Base-by-base conservation (phyloP, 208 protist species). In the Polymyxa betae region DNA sequence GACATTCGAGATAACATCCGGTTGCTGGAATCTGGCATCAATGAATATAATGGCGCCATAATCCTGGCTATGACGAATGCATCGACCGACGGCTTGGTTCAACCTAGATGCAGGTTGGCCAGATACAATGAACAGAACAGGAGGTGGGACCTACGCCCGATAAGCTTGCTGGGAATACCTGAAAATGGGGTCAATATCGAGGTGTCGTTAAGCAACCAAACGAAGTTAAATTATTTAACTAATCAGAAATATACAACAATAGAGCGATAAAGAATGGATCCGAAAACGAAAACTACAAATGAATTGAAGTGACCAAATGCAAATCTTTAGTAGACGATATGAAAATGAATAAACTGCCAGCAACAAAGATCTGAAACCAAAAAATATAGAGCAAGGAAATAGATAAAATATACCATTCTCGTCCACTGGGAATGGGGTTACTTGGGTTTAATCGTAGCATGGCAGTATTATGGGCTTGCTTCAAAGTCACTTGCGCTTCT, bases 41-140 rank as follows among this genome's bases (percentile, higher is more conserved):
- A 93, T 40, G 0, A 93, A 66, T 24, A 93, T 52, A 12, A 93
- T 41, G 12, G 91, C 72, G n/a, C 91, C 91, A 38, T 93, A 93
- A 88, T 93, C 91, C 43, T 16, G 0, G 0, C n/a, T 32, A 64
- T 93, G 91, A 32, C 91, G 77, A 0, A 93, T 92, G 24, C 44
- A 43, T 38, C 91, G 44, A 38, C 91, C 91, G 12, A 93, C 40
- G 0, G 91, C 0, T 38, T 93, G 91, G 29, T 92, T 91, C 0
- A 92, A 35, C n/a, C 72, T 82, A n/a, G 72, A 35, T 35, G n/a
- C 16, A 82, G 40, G 16, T 12, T 82, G 10, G 35, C 5, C 72
- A 5, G 16, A 35, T 5, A 82, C n/a, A 5, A 82, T 16, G 20
- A 35, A 35, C 16, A 5, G 10, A 12, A 43, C 35, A 16, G 35